phyloP scores from a whole-genome alignment of 176 grass and related monocot species.

The Thinopyrum elongatum region DNA sequence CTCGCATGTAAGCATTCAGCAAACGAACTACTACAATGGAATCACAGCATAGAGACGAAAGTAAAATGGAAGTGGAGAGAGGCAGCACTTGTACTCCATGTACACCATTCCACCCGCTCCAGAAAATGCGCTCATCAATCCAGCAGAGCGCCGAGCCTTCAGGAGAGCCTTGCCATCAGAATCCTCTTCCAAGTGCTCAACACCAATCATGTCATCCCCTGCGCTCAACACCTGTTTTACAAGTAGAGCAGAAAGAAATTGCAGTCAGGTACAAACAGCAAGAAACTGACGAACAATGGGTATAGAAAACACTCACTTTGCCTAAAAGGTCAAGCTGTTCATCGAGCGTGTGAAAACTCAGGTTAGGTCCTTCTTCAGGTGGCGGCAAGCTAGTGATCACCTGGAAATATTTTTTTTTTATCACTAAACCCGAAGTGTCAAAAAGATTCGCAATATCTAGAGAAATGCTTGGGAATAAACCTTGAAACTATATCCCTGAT shows the following conservation, averaged over 20 bases:
- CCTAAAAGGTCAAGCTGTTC: constrained; percentile 83
- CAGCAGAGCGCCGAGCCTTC: constrained; percentile 60
- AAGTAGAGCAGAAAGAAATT: not conserved
- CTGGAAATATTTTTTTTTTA: constrained; percentile 34
- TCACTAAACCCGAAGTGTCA: not conserved
- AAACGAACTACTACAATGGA: not conserved
- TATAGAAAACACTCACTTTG: constrained; percentile 50
- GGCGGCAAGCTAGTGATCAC: constrained; percentile 91
- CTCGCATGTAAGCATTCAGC: not conserved
- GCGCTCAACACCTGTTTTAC: constrained; percentile 63
- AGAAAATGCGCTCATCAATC: constrained; percentile 80
- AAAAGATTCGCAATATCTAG: not conserved
- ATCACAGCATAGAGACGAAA: constrained; percentile 3
- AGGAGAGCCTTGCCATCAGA: constrained; percentile 78
- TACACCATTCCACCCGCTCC: constrained; percentile 83
- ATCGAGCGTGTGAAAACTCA: constrained; percentile 66
- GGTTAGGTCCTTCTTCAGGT: constrained; percentile 66
- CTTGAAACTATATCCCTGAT: constrained; percentile 99
- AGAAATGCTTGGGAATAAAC: constrained; percentile 37
- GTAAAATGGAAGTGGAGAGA: not conserved
- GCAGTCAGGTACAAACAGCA: constrained; percentile 1
- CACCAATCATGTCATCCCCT: constrained; percentile 87
- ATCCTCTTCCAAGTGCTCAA: constrained; percentile 95
- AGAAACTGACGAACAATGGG: not conserved
- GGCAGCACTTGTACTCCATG: constrained; percentile 79